A percentile compares a stretch with the other conserved stretches of the same genome.
phyloP scores from a whole-genome alignment of 306 rosid genomes.

The Rosa rugosa region DNA sequence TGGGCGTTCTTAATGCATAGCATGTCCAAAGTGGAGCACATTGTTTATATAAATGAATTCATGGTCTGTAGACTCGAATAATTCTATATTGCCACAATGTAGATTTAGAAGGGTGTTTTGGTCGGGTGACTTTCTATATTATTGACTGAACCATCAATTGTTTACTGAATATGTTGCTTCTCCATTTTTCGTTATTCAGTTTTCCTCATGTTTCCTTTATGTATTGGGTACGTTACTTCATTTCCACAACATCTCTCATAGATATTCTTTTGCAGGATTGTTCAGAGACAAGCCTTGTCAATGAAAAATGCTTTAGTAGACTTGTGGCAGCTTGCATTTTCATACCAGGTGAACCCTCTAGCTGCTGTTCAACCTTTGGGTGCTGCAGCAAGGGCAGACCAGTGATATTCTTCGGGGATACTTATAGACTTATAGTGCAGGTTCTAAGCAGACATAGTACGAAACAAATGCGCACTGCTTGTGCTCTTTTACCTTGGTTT shows the following conservation, averaged over 20 bases:
- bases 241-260: background rate
- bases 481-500: background rate
- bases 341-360: constrained; percentile 85
- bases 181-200: background rate
- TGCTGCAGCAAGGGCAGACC: constrained; percentile 25
- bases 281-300: constrained; percentile 40
- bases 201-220: background rate
- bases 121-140: background rate
- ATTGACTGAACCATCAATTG: background rate
- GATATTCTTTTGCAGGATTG: constrained; percentile 38
- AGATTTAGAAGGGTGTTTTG: background rate
- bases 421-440: too few relatives aligned
- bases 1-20: background rate
- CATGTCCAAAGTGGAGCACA: background rate
- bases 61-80: too few relatives aligned
- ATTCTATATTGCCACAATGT: too few relatives aligned
- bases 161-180: background rate
- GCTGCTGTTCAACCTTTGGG: constrained; percentile 71
- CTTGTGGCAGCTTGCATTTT: constrained; percentile 88
- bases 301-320: constrained; percentile 62
- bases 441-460: background rate
- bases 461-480: background rate
- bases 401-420: background rate
- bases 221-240: background rate
- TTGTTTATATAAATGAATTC: background rate